Evolutionary conservation across 2,329 filamentous ascomycete species (phyloP).

Genomic region (Penicillium sp.): DNA sequence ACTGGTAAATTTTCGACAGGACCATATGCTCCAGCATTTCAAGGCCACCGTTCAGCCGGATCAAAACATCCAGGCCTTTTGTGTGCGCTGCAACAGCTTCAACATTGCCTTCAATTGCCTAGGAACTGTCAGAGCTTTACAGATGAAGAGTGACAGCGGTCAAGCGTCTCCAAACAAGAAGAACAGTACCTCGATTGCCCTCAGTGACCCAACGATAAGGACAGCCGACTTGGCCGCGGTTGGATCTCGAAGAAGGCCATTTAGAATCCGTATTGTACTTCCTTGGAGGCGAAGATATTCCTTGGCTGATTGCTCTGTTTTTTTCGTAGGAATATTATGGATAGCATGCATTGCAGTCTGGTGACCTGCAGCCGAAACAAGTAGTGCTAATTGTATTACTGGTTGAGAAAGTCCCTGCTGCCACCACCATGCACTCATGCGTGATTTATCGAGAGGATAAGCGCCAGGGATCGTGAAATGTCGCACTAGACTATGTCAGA

Average conservation of each 20-base stretch:
- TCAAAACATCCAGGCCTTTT: background rate
- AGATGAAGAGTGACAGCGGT: background rate
- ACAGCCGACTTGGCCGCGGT: background rate
- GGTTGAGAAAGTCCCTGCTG: conserved; percentile 1
- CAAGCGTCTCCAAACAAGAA: no score
- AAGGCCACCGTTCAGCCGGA: background rate
- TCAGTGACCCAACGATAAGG: background rate
- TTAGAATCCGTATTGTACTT: background rate
- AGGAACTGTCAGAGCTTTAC: background rate
- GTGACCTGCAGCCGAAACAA: background rate
- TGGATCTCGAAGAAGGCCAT: background rate
- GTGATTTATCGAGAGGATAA: background rate
- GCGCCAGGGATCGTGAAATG: background rate
- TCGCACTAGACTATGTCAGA: background rate
- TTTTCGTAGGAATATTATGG: background rate
- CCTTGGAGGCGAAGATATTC: background rate
- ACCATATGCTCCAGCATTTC: background rate
- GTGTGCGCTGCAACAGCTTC: background rate
- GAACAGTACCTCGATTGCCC: background rate
- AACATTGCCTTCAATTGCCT: background rate
- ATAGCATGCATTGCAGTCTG: background rate
- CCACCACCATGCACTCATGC: conserved; percentile 1
- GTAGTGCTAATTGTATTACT: background rate
- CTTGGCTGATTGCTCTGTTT: background rate
- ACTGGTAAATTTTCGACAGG: background rate